phyloP scores from a whole-genome alignment of 2,329 filamentous ascomycete species.

The Aspergillus hiratsukae region DNA sequence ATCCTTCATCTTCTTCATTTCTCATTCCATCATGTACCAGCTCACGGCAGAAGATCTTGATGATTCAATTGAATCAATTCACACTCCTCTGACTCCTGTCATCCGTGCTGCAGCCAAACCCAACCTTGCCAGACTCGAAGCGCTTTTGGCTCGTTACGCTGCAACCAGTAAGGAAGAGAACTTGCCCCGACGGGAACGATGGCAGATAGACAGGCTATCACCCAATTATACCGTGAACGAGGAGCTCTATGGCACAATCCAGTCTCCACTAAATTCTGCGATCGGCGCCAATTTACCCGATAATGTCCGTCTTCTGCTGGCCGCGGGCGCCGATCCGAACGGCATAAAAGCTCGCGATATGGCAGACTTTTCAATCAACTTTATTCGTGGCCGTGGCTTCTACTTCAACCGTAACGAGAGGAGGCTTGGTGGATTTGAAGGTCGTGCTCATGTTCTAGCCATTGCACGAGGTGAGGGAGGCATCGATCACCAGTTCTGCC shows the following conservation, averaged over 20 bases:
- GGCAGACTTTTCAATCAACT: constrained; percentile 6
- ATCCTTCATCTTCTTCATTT: too few species aligned
- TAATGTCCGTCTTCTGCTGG: constrained; percentile 4
- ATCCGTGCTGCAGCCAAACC: constrained; percentile 3
- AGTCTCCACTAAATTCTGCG: constrained; percentile 7
- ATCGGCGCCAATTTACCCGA: constrained; percentile 2
- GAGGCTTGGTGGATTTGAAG: too few species aligned
- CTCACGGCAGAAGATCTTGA: too few species aligned
- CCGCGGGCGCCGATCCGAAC: constrained; percentile 6
- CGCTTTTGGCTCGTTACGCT: neutral
- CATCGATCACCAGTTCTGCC: constrained; percentile 5
- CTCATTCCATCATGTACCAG: neutral
- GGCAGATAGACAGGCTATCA: too few species aligned
- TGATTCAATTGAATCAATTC: too few species aligned
- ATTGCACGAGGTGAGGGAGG: constrained; percentile 2
- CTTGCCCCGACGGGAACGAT: too few species aligned
- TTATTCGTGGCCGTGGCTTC: constrained; percentile 4
- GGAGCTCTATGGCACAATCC: neutral
- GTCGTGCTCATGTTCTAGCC: constrained; percentile 1
- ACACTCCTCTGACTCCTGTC: too few species aligned
- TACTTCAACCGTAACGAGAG: too few species aligned
- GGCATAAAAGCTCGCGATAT: neutral
- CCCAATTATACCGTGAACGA: too few species aligned
- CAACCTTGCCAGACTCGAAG: constrained; percentile 1
- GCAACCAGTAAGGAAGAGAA: too few species aligned